Evolutionary conservation across 257 asterid species (phyloP).

Genomic region (Haberlea rhodopensis): DNA sequence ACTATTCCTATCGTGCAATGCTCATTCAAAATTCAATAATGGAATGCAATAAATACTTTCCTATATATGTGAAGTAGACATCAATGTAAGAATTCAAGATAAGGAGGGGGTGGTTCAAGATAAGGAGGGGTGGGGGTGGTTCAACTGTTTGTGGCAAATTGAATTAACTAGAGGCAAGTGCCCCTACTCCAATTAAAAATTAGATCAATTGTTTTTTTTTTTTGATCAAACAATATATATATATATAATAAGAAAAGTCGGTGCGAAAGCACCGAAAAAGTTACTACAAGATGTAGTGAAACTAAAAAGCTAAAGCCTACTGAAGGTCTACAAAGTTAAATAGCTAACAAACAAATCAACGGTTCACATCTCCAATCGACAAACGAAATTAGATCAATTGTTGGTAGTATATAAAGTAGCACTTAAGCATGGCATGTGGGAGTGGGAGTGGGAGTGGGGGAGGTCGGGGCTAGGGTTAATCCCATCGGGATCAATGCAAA

Average conservation of each 20-base stretch:
- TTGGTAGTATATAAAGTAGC: background rate
- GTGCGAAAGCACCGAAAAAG: no score
- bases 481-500: no score
- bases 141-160: background rate
- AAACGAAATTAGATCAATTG: no score
- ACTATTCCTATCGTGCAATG: slow-evolving; percentile 13
- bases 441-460: no score
- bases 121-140: background rate
- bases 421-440: slow-evolving; percentile 36
- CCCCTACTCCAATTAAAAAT: background rate
- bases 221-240: no score
- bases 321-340: no score
- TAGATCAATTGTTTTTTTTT: background rate
- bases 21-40: slow-evolving; percentile 13
- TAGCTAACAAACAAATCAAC: no score
- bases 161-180: slow-evolving; percentile 15
- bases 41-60: background rate
- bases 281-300: no score
- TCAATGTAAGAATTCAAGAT: slow-evolving; percentile 14
- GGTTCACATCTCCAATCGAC: no score
- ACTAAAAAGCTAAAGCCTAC: no score
- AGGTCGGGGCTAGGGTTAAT: background rate
- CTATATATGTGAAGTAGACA: slow-evolving; percentile 5
- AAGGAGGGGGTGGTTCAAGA: no score
- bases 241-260: no score